Evolutionary conservation across 2,329 filamentous ascomycete genomes (phyloP), one percentile per base, ranked within the genome.

Genomic region (Furcasterigmium sp.): DNA sequence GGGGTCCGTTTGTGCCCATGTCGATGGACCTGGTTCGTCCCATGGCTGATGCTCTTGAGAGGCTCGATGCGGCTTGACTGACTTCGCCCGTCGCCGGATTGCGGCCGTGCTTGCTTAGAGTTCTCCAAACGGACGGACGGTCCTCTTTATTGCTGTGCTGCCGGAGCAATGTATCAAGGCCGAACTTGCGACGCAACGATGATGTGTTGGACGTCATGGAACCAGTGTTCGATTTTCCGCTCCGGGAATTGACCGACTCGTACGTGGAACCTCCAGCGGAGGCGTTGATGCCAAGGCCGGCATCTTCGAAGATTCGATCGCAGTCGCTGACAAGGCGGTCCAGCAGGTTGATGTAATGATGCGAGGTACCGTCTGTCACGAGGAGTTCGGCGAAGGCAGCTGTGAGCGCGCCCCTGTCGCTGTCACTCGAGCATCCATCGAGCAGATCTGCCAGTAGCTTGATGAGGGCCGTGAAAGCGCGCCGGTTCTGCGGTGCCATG

Each of bases 271-370:
- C 32, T 11, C n/a, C 32, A 8, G 32, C 32, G 9, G 11, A 9
- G 7, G 14, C n/a, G n/a, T 35, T 15, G 26, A 59, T 58, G 30
- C 60, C 58, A 35, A 67, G 60, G 21, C 61, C 56, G 19, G 55
- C 55, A 23, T 87, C 82, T 41, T 90, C 86, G 54, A 95, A 95
- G n/a, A 96, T 82, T 23, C 82, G 80, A 44, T 95, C 88, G 49
- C 87, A 89, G 57, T 95, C 91, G 50, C 95, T 87, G 0, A 96
- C 89, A 18, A 96, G 76, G 17, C 88, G 82, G 64, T 96, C 91
- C 37, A 96, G 72, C 13, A 96, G 69, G 43, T 91, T 93, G 53
- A 96, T 91, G 59, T 91, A 93, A 49, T 90, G 79, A 46, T 87
- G 82, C 2, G 90, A 82, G 47, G 84, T 81, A 7, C 84, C 85